Evolutionary conservation across 1,139 yeast genomes (phyloP).

Genomic region (Scheffersomyces parashehatae): DNA sequence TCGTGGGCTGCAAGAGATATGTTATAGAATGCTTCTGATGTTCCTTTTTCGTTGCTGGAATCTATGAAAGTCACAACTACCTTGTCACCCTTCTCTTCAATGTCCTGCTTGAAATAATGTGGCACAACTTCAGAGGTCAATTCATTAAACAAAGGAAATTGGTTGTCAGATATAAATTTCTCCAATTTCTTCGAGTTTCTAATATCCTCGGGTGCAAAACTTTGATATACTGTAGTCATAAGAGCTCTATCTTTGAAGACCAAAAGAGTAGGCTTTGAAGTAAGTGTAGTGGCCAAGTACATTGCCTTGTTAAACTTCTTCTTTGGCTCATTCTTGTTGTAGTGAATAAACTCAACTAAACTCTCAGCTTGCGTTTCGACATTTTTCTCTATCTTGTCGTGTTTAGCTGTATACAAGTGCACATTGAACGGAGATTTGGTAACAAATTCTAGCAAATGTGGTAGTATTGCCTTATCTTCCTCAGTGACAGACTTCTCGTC

Average conservation of each 20-base stretch:
- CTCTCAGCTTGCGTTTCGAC: conserved; percentile 44
- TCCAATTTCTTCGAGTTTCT: conserved; percentile 50
- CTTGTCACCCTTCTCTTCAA: conserved; percentile 30
- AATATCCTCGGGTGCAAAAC: conserved; percentile 63
- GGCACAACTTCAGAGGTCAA: conserved; percentile 42
- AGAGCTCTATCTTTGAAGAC: conserved; percentile 59
- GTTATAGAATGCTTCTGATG: conserved; percentile 41
- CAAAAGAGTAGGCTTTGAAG: conserved; percentile 61
- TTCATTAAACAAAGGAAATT: conserved; percentile 54
- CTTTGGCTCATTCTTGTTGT: conserved; percentile 30
- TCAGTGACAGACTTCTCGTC: conserved; percentile 50
- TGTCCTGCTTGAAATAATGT: conserved; percentile 35
- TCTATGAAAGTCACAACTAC: conserved; percentile 58
- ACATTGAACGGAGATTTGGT: conserved; percentile 58
- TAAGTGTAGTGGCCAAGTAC: conserved; percentile 51
- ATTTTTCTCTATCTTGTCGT: conserved; percentile 40
- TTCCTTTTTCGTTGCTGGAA: conserved; percentile 34
- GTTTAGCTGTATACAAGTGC: conserved; percentile 52
- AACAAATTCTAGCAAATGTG: conserved; percentile 58
- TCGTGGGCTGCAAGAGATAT: conserved; percentile 55
- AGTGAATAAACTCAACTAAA: conserved; percentile 42
- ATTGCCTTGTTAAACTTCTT: conserved; percentile 42
- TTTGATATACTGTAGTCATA: conserved; percentile 54
- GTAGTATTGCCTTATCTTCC: conserved; percentile 64
- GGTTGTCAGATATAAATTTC: conserved; percentile 47